Conservation (phyloP, 768 basidiomycete species). For the Mycena latifolia region DNA sequence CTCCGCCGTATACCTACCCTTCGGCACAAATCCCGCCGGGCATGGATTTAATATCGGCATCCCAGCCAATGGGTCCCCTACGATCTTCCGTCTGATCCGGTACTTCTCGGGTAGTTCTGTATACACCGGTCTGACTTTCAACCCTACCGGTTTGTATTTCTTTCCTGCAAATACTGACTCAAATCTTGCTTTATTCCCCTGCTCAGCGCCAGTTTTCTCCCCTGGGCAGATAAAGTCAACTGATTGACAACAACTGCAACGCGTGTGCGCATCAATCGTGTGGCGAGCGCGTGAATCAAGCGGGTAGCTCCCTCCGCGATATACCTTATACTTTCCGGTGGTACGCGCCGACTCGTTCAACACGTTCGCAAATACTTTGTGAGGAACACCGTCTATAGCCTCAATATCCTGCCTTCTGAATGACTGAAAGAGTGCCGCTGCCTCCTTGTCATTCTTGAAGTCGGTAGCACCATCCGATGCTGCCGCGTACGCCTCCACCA, state of each 20-base stretch:
- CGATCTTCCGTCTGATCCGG: not conserved
- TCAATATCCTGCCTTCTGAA: slow-evolving; percentile 1
- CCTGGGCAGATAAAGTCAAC: too few species aligned
- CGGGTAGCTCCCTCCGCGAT: not conserved
- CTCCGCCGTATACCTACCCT: not conserved
- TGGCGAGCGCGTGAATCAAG: not conserved
- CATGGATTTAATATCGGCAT: not conserved
- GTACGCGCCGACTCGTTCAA: not conserved
- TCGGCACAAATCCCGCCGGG: not conserved
- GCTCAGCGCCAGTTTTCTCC: not conserved
- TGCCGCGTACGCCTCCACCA: slow-evolving; percentile 6
- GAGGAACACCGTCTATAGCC: slow-evolving; percentile 9
- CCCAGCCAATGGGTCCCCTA: not conserved
- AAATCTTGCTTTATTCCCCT: too few species aligned
- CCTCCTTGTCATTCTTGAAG: not conserved
- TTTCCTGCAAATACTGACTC: too few species aligned
- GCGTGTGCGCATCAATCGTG: too few species aligned
- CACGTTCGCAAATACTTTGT: slow-evolving; percentile 18
- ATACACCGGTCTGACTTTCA: slow-evolving; percentile 34
- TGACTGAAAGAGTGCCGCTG: slow-evolving; percentile 2
- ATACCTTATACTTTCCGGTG: not conserved
- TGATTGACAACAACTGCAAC: too few species aligned
- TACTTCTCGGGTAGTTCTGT: not conserved
- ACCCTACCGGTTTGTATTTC: too few species aligned
- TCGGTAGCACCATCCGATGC: not conserved